These are phyloP conservation scores for Tetrahymena borealis DNA, from an alignment of 73 alveolate species.

Conservation along the genomic window DNA sequence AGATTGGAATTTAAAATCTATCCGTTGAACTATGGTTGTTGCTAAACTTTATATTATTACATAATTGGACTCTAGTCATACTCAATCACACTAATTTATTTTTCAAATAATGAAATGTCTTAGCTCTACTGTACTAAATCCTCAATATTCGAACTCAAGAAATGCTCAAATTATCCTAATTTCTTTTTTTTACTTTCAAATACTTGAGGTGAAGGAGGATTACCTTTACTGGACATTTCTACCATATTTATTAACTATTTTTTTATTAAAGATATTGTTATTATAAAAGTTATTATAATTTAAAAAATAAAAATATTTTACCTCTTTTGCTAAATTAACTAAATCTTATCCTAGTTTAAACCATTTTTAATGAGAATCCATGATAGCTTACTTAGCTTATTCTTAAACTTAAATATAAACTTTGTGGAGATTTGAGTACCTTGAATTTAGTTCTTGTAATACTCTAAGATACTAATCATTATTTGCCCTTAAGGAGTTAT, in stretches of 20 bases:
- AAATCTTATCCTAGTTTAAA: conserved; percentile 64
- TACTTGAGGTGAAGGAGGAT: conserved; percentile 21
- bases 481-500: conserved; percentile 38
- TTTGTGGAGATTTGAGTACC: conserved; percentile 18
- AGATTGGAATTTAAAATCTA: conserved; percentile 26
- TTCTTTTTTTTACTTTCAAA: conserved; percentile 41
- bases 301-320: background rate
- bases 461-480: background rate
- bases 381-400: conserved; percentile 58
- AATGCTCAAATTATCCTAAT: conserved; percentile 40
- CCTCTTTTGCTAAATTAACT: conserved; percentile 68
- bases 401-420: conserved; percentile 22
- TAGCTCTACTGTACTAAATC: conserved; percentile 27
- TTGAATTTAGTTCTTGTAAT: background rate
- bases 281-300: background rate
- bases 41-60: background rate
- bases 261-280: background rate
- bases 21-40: background rate
- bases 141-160: conserved; percentile 48
- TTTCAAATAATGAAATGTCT: conserved; percentile 47
- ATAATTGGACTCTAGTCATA: conserved; percentile 29
- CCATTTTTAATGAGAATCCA: conserved; percentile 80
- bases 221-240: conserved; percentile 64
- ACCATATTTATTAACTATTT: conserved; percentile 36
- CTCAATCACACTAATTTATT: conserved; percentile 41